Percentiles rank a stretch among this genome's conserved stretches.
Conservation (phyloP, 441 rosid genomes). For the Bocquillonia castaneifolia region DNA sequence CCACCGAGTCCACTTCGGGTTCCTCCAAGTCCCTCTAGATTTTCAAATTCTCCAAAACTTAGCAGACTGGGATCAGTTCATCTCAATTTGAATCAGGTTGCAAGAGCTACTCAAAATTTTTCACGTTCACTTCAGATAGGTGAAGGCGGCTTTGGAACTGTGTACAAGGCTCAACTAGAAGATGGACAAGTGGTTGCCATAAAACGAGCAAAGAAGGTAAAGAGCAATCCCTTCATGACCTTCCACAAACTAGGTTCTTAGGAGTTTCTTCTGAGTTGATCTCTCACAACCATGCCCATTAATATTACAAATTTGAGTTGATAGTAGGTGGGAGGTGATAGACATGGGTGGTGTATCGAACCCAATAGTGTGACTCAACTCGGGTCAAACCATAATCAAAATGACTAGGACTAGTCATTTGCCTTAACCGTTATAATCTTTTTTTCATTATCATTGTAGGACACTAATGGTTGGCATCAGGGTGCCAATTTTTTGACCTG, state of each 20-base stretch:
- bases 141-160: slow-evolving; percentile 87
- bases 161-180: slow-evolving; percentile 66
- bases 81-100: slow-evolving; percentile 52
- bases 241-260: not conserved
- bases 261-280: not conserved
- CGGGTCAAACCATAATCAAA: no score
- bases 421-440: no score
- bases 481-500: no score
- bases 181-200: slow-evolving; percentile 78
- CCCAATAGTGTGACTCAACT: no score
- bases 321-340: no score
- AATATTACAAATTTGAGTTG: no score
- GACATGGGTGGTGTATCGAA: no score
- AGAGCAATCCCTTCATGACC: slow-evolving; percentile 14
- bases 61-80: slow-evolving; percentile 55
- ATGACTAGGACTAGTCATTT: no score
- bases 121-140: slow-evolving; percentile 61
- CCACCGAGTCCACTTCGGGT: slow-evolving; percentile 68
- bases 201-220: slow-evolving; percentile 93
- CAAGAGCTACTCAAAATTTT: slow-evolving; percentile 67
- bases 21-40: slow-evolving; percentile 84
- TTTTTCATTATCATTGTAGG: no score
- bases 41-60: slow-evolving; percentile 67
- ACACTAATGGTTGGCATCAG: no score
- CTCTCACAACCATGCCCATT: not conserved